Base-by-base conservation (phyloP, 2,329 filamentous ascomycete genomes). In the Zymoseptoria brevis region DNA sequence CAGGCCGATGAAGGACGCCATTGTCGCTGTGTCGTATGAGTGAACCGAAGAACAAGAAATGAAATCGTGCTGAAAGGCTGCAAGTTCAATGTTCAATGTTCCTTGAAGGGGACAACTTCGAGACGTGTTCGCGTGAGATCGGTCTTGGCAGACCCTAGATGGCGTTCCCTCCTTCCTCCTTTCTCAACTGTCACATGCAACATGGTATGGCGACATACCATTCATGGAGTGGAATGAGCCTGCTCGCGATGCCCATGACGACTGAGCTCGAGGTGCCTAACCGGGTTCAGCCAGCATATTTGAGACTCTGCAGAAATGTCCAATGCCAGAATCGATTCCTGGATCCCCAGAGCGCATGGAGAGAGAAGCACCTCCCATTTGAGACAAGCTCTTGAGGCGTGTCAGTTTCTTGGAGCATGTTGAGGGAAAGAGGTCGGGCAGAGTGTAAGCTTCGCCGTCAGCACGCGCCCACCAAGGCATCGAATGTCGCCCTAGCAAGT, bases 1-100 rank as follows among this genome's bases (percentile, higher is more conserved):
- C 48, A 76, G 57, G 53, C 71, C 68, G 50, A 75, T 60, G 53
- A 74, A 68, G 48, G 72, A 67, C 60, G 66, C 64, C 69, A 73
- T 72, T 30, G 21, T 66, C 55, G 58, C 61, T 49, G 49, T 58
- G 35, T 13, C 30, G 51, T 54, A 24, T 50, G 54, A 24, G 45
- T 30, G 48, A 45, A 22, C 41, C 13, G 30, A 41, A 52, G 49
- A 55, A 57, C 59, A 58, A 54, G 13, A 59, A 59, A 57, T n/a
- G 52, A 55, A 50, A 24, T 48, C 13, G 35, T 45, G 35, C 35
- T 16, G 35, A 21, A 22, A n/a, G 48, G 48, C n/a, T 50, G 48
- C n/a, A 50, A 50, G 48, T 11, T n/a, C 48, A 50, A n/a, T 16
- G 13, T 45, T 45, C 35, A 4, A 45, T 45, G 54, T 24, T 57